Percentiles rank a stretch among this genome's conserved stretches.
Evolutionary conservation across 805 yeast genomes (phyloP).

Genomic region (Metschnikowia corniflorae): DNA sequence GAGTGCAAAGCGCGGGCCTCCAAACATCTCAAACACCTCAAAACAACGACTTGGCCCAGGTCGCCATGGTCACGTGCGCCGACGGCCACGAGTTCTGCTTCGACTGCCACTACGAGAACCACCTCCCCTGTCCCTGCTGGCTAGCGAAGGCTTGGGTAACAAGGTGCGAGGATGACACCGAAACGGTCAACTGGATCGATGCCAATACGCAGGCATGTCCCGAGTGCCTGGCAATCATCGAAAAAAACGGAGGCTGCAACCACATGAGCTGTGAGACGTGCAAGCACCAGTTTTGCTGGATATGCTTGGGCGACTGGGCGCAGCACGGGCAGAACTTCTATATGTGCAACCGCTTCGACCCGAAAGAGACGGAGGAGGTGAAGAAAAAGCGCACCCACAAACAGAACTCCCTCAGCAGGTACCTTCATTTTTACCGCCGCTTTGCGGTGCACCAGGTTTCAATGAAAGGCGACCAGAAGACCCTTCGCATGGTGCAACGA

Average conservation of each 20-base stretch:
- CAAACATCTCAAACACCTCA: not conserved
- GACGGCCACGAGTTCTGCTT: slow-evolving; percentile 74
- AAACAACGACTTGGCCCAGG: slow-evolving; percentile 17
- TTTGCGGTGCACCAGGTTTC: slow-evolving; percentile 76
- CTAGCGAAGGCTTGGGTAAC: slow-evolving; percentile 67
- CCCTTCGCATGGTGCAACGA: slow-evolving; percentile 59
- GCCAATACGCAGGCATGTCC: slow-evolving; percentile 87
- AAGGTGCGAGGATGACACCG: slow-evolving; percentile 83
- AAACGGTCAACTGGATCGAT: slow-evolving; percentile 81
- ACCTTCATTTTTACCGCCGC: slow-evolving; percentile 70
- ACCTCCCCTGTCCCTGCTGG: slow-evolving; percentile 79
- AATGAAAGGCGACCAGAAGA: slow-evolving; percentile 62
- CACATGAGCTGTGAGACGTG: slow-evolving; percentile 91
- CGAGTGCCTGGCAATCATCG: slow-evolving; percentile 72
- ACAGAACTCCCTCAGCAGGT: slow-evolving; percentile 54
- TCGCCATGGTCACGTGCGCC: slow-evolving; percentile 70
- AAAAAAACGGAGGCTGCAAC: slow-evolving; percentile 95
- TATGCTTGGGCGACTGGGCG: slow-evolving; percentile 76
- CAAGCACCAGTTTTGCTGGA: slow-evolving; percentile 85
- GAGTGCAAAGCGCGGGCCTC: not conserved
- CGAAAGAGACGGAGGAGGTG: slow-evolving; percentile 36
- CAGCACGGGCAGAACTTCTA: slow-evolving; percentile 62
- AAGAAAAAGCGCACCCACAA: slow-evolving; percentile 40
- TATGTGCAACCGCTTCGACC: slow-evolving; percentile 57
- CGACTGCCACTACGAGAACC: slow-evolving; percentile 70